These are phyloP conservation scores for Trypanosoma theileri DNA, from an alignment of 208 protist species.

Conservation along the genomic window DNA sequence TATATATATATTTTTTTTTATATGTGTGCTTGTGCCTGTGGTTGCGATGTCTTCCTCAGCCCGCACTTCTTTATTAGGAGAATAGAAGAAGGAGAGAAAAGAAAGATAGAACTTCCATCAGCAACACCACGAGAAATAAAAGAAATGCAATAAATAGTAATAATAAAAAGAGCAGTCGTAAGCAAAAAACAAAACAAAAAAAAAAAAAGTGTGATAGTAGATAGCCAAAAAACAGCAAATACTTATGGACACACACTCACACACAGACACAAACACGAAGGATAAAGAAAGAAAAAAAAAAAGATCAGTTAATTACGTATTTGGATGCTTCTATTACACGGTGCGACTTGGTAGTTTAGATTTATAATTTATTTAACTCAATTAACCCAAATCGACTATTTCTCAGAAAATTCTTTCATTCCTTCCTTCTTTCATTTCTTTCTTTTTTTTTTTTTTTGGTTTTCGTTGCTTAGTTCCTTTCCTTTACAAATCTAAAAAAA, in stretches of 20 bases:
- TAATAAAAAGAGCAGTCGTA: not conserved
- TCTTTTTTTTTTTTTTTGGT: no score
- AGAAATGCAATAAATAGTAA: not conserved
- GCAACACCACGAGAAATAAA: no score
- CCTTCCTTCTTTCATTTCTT: no score
- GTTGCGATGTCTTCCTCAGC: no score
- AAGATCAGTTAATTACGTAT: no score
- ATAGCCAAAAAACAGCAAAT: not conserved
- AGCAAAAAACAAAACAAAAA: not conserved
- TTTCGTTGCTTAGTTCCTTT: not conserved
- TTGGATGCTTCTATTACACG: not conserved
- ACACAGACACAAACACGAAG: not conserved
- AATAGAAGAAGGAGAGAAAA: no score
- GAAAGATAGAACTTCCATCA: no score
- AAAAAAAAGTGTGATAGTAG: not conserved
- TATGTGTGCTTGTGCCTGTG: no score
- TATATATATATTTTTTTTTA: no score
- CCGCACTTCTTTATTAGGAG: no score
- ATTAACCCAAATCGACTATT: no score
- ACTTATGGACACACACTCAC: not conserved
- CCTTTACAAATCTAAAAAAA: constrained; percentile 11
- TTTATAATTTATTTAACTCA: not conserved
- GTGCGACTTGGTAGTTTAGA: not conserved
- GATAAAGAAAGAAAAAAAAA: not conserved
- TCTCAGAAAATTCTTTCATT: no score